Conservation (phyloP, 2,329 filamentous ascomycete species). For the Ophiosphaerella narmari region DNA sequence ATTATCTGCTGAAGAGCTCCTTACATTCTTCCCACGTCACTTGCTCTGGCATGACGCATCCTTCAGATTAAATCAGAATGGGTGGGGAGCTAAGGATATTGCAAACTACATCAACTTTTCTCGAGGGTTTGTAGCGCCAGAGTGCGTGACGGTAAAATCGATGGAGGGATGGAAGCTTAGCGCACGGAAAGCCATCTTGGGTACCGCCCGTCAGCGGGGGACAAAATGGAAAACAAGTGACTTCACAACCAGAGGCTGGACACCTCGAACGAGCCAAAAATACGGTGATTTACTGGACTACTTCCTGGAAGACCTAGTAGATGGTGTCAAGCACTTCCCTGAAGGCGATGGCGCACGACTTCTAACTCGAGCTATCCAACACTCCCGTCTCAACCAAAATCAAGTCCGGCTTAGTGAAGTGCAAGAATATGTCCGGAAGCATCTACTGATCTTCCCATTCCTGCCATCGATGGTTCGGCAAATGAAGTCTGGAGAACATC, state of each 20-base stretch:
- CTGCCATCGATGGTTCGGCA: too few species aligned
- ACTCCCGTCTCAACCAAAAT: not conserved
- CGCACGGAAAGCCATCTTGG: not conserved
- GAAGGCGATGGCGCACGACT: not conserved
- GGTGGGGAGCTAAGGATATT: not conserved
- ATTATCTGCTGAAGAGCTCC: not conserved
- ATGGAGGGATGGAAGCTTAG: not conserved
- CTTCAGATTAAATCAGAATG: not conserved
- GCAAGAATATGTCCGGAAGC: not conserved
- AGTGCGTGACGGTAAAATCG: not conserved
- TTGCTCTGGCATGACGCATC: not conserved
- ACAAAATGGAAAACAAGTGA: not conserved
- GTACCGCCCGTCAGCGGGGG: not conserved
- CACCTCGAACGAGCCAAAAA: not conserved
- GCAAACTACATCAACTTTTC: not conserved
- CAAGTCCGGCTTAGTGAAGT: not conserved
- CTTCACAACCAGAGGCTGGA: not conserved
- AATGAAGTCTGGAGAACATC: too few species aligned
- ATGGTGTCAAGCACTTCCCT: not conserved
- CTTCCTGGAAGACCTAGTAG: not conserved
- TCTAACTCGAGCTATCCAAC: not conserved
- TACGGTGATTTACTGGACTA: not conserved
- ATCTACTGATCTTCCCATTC: too few species aligned
- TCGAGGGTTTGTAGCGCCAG: not conserved
- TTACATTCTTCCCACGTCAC: not conserved